Evolutionary conservation across 352 stramenopile species (phyloP).

Genomic region (Pythium utonaiense): DNA sequence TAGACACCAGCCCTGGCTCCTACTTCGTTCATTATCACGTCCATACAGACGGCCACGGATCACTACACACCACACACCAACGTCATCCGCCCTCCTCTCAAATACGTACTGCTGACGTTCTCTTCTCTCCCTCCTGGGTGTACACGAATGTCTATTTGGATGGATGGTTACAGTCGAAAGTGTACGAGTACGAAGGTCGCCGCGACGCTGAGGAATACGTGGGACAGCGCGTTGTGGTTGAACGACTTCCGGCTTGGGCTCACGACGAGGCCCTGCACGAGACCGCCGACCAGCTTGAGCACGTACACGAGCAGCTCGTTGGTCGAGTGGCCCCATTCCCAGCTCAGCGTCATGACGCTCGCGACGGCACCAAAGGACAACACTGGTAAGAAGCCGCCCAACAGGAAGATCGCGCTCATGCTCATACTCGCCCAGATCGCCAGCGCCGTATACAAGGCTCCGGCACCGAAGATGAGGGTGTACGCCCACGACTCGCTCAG

Average conservation of each 20-base stretch:
- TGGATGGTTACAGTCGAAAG: slow-evolving; percentile 59
- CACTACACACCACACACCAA: too few relatives aligned
- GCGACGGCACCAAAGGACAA: slow-evolving; percentile 77
- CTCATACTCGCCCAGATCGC: slow-evolving; percentile 78
- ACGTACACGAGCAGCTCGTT: slow-evolving; percentile 83
- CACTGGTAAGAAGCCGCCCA: slow-evolving; percentile 75
- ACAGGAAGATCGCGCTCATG: slow-evolving; percentile 82
- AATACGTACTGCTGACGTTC: neutral
- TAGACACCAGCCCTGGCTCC: too few relatives aligned
- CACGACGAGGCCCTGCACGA: slow-evolving; percentile 81
- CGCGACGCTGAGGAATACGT: slow-evolving; percentile 80
- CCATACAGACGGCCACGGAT: too few relatives aligned
- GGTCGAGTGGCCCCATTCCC: slow-evolving; percentile 72
- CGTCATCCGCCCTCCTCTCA: too few relatives aligned
- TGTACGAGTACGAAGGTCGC: slow-evolving; percentile 84
- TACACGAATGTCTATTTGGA: slow-evolving; percentile 15
- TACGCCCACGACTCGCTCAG: slow-evolving; percentile 72
- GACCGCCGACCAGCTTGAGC: slow-evolving; percentile 69
- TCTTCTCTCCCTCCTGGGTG: neutral
- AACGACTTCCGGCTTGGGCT: slow-evolving; percentile 81
- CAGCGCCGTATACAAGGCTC: slow-evolving; percentile 59
- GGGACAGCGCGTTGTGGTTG: slow-evolving; percentile 87
- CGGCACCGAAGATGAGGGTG: slow-evolving; percentile 65
- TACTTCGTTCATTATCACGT: too few relatives aligned
- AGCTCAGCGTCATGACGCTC: slow-evolving; percentile 76